These are phyloP conservation scores for Scutellaria galericulata DNA, from an alignment of 257 asterid species.

Conservation along the genomic window DNA sequence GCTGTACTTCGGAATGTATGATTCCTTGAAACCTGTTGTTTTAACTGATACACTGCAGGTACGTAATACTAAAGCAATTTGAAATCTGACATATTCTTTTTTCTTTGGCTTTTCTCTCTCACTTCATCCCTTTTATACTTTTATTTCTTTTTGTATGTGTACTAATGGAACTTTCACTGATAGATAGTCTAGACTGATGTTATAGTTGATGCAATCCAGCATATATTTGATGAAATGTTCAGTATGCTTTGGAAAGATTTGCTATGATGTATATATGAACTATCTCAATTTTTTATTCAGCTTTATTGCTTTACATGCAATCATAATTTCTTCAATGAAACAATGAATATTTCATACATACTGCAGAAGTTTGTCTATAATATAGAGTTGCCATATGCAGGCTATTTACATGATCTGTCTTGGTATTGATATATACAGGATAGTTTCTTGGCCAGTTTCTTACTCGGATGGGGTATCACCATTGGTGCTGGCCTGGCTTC, in stretches of 20 bases:
- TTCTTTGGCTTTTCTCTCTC: not conserved
- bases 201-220: not conserved
- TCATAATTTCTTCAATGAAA: not conserved
- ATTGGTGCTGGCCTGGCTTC: constrained; percentile 79
- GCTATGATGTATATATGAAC: not conserved
- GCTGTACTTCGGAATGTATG: constrained; percentile 84
- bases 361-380: too few relatives aligned
- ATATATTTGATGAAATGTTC: not conserved
- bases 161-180: not conserved
- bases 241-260: not conserved
- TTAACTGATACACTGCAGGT: constrained; percentile 64
- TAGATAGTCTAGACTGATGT: not conserved
- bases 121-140: not conserved
- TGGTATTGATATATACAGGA: constrained; percentile 51
- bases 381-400: too few relatives aligned
- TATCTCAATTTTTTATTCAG: not conserved
- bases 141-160: not conserved
- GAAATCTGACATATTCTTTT: too few relatives aligned
- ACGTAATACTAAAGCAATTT: constrained; percentile 16
- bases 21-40: constrained; percentile 74
- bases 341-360: too few relatives aligned
- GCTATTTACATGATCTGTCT: constrained; percentile 14
- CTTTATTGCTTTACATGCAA: not conserved
- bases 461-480: constrained; percentile 83
- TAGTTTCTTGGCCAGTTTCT: constrained; percentile 76